Evolutionary conservation across 139 green algal genomes (phyloP).

Genomic region (Tetraselmis striata): DNA sequence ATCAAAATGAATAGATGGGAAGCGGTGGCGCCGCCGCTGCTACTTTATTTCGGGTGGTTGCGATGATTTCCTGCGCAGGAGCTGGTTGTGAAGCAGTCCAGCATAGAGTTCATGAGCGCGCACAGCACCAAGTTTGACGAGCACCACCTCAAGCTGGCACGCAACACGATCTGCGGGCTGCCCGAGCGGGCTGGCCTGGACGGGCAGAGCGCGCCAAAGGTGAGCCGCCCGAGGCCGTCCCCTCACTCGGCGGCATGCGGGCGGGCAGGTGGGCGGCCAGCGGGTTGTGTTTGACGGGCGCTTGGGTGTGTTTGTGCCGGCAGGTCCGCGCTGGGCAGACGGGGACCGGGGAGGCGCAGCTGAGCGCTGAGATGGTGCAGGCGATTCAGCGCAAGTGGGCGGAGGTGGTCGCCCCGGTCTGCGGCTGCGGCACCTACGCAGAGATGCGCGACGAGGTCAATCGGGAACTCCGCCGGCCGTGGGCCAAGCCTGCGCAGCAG

Average conservation of each 20-base stretch:
- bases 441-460: not conserved
- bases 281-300: too few relatives aligned
- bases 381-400: slow-evolving; percentile 25
- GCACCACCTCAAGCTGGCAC: slow-evolving; percentile 24
- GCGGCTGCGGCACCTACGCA: slow-evolving; percentile 23
- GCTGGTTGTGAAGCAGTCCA: slow-evolving; percentile 22
- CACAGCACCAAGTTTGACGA: slow-evolving; percentile 31
- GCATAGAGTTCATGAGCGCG: slow-evolving; percentile 30
- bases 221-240: too few relatives aligned
- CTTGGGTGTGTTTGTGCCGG: too few relatives aligned
- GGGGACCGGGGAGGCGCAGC: not conserved
- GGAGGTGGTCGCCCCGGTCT: slow-evolving; percentile 23
- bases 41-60: too few relatives aligned
- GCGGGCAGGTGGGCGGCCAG: too few relatives aligned
- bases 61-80: slow-evolving; percentile 11
- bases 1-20: too few relatives aligned
- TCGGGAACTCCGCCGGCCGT: not conserved
- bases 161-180: slow-evolving; percentile 20
- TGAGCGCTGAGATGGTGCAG: slow-evolving; percentile 5
- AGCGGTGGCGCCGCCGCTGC: too few relatives aligned
- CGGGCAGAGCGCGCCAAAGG: slow-evolving; percentile 9
- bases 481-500: too few relatives aligned
- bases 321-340: slow-evolving; percentile 2
- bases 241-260: too few relatives aligned
- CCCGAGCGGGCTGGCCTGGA: slow-evolving; percentile 16